These are phyloP conservation scores for Saturnispora diversa DNA, from an alignment of 805 yeast genomes.

Conservation along the genomic window DNA sequence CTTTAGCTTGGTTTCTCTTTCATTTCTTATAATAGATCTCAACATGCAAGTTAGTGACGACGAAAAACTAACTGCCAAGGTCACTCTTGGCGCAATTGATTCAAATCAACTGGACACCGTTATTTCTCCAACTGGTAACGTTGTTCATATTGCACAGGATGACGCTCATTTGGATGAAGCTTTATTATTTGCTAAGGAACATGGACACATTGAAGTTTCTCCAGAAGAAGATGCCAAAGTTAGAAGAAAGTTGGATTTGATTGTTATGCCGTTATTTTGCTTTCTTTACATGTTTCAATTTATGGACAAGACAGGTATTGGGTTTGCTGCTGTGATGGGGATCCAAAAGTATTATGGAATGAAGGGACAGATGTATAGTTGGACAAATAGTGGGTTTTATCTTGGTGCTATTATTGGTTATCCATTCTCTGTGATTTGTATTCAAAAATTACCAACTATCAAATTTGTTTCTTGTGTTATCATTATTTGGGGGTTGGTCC, in stretches of 20 bases:
- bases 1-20: too few species aligned
- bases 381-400: slow-evolving; percentile 28
- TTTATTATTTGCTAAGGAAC: slow-evolving; percentile 10
- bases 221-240: slow-evolving; percentile 5
- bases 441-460: slow-evolving; percentile 32
- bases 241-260: slow-evolving; percentile 31
- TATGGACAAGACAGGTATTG: slow-evolving; percentile 35
- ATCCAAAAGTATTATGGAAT: slow-evolving; percentile 17
- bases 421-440: slow-evolving; percentile 29
- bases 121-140: slow-evolving; percentile 13
- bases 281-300: slow-evolving; percentile 31
- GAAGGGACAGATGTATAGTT: slow-evolving; percentile 26
- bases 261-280: slow-evolving; percentile 32
- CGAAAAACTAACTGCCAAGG: slow-evolving; percentile 5
- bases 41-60: too few species aligned
- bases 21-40: too few species aligned
- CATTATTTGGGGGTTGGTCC: slow-evolving; percentile 30
- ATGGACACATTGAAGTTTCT: slow-evolving; percentile 11
- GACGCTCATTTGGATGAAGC: slow-evolving; percentile 14
- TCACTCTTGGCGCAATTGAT: slow-evolving; percentile 7
- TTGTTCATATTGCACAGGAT: slow-evolving; percentile 14
- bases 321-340: slow-evolving; percentile 31
- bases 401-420: slow-evolving; percentile 31
- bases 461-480: slow-evolving; percentile 26
- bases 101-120: slow-evolving; percentile 11